Conservation (phyloP, 202 grass and related monocot genomes). For the Cymbopogon flexuosus region DNA sequence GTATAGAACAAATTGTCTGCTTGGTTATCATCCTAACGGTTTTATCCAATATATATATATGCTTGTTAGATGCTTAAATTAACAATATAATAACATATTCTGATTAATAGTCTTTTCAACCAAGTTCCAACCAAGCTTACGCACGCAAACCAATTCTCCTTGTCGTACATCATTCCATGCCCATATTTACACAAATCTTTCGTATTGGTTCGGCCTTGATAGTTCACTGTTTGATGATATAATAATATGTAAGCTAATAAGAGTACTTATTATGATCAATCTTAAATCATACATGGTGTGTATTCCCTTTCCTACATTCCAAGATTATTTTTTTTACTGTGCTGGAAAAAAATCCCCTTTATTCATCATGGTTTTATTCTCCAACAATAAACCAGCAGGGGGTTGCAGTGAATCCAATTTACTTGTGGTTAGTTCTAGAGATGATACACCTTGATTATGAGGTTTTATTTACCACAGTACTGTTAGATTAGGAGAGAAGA, state of each 20-base stretch:
- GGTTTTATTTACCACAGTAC: background rate
- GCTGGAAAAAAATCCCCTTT: background rate
- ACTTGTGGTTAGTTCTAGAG: background rate
- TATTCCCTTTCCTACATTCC: background rate
- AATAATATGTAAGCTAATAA: background rate
- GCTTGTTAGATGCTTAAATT: background rate
- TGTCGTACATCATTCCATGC: background rate
- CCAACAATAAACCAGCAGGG: background rate
- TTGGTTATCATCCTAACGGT: background rate
- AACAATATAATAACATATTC: background rate
- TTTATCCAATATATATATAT: background rate
- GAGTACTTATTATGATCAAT: background rate
- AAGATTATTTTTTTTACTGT: background rate
- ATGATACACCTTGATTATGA: background rate
- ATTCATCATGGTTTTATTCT: background rate
- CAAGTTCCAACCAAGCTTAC: background rate
- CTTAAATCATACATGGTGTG: background rate
- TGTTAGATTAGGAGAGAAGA: background rate
- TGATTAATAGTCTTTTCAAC: background rate
- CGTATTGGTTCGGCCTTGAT: background rate
- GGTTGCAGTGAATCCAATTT: background rate
- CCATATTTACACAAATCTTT: background rate
- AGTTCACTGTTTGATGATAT: background rate
- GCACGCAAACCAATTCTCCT: background rate
- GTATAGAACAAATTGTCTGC: background rate